A percentile compares a stretch with the other conserved stretches of the same genome.
phyloP scores from a whole-genome alignment of 2,329 filamentous ascomycete genomes.

The Calonectria fujianensis region DNA sequence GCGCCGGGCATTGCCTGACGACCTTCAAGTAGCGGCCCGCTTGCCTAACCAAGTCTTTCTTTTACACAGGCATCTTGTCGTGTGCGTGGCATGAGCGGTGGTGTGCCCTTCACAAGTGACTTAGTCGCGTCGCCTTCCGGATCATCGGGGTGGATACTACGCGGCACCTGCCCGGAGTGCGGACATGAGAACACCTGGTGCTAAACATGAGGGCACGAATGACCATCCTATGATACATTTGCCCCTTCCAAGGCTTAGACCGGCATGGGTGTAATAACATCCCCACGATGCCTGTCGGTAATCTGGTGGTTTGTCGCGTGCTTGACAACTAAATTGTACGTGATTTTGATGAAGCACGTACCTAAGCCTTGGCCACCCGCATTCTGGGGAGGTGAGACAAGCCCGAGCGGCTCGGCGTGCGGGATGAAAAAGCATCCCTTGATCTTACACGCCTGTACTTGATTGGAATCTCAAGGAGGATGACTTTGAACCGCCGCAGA shows the following conservation, averaged over 20 bases:
- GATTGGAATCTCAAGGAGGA: neutral
- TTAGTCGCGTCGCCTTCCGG: slow-evolving; percentile 38
- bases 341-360: slow-evolving; percentile 29
- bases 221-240: slow-evolving; percentile 23
- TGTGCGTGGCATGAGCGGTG: slow-evolving; percentile 45
- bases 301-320: slow-evolving; percentile 44
- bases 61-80: slow-evolving; percentile 45
- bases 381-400: slow-evolving; percentile 40
- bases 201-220: slow-evolving; percentile 23
- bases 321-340: slow-evolving; percentile 33
- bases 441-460: slow-evolving; percentile 16
- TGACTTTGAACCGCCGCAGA: slow-evolving; percentile 1
- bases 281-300: slow-evolving; percentile 41
- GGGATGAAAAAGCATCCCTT: slow-evolving; percentile 36
- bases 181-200: slow-evolving; percentile 1
- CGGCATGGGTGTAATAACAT: slow-evolving; percentile 30
- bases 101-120: slow-evolving; percentile 39
- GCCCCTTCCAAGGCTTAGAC: slow-evolving; percentile 25
- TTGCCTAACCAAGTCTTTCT: slow-evolving; percentile 39
- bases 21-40: slow-evolving; percentile 51
- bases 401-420: slow-evolving; percentile 40
- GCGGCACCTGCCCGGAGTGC: slow-evolving; percentile 28
- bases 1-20: slow-evolving; percentile 48
- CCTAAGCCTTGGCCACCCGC: slow-evolving; percentile 8
- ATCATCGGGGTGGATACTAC: slow-evolving; percentile 47